A percentile compares a stretch with the other conserved stretches of the same genome.
Conservation (phyloP, 495 filamentous ascomycete genomes). For the Tetracladium setigerum region DNA sequence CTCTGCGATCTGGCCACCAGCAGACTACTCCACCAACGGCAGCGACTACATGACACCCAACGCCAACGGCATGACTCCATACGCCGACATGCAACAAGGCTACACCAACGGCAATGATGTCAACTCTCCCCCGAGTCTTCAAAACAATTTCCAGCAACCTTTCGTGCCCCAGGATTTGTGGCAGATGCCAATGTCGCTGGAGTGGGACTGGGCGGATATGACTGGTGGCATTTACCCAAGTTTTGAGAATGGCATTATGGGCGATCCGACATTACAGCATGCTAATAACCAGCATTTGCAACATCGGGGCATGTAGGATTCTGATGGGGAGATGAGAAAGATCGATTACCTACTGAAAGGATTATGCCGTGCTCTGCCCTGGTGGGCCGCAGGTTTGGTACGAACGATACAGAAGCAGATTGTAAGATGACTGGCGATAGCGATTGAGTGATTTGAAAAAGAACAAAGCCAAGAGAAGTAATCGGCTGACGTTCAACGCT, state of each 20-base stretch:
- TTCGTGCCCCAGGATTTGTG: conserved; percentile 96
- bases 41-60: conserved; percentile 18
- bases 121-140: conserved; percentile 10
- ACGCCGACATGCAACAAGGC: conserved; percentile 36
- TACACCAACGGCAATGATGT: conserved; percentile 29
- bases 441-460: no score
- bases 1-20: conserved; percentile 6
- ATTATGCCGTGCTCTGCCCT: no score
- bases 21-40: conserved; percentile 7
- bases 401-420: no score
- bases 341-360: no score
- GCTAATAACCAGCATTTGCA: conserved; percentile 18
- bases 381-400: no score
- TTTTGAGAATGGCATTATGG: conserved; percentile 40
- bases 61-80: conserved; percentile 32
- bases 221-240: conserved; percentile 46
- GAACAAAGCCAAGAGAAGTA: no score
- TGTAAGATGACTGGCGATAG: no score
- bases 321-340: no score
- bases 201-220: conserved; percentile 98
- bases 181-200: conserved; percentile 91
- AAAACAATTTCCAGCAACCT: conserved; percentile 68
- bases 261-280: conserved; percentile 13
- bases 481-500: no score
- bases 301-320: conserved; percentile 4